Evolutionary conservation across 371 early-diverging fungal species (phyloP).

Genomic region (Lichtheimia ramosa): DNA sequence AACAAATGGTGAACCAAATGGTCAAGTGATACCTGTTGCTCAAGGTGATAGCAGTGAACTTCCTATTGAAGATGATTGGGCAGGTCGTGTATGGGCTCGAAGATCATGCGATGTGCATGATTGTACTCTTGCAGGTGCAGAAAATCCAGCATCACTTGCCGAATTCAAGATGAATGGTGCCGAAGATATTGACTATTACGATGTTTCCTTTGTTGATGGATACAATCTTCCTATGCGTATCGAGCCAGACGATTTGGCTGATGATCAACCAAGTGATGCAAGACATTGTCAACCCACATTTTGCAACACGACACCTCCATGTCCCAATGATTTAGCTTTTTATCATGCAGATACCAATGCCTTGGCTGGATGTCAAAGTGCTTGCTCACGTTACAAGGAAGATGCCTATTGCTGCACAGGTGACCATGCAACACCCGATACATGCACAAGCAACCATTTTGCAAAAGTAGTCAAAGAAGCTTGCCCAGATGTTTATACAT

Average conservation of each 20-base stretch:
- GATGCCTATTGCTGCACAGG: slow-evolving; percentile 33
- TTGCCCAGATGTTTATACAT: slow-evolving; percentile 40
- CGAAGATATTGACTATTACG: slow-evolving; percentile 34
- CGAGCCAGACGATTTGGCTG: slow-evolving; percentile 7
- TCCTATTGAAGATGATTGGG: slow-evolving; percentile 22
- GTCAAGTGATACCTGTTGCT: slow-evolving; percentile 9
- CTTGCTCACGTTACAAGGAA: slow-evolving; percentile 28
- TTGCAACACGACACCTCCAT: slow-evolving; percentile 15
- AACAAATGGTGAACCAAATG: slow-evolving; percentile 21
- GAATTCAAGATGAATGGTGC: slow-evolving; percentile 35
- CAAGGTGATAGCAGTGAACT: slow-evolving; percentile 4
- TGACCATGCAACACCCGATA: slow-evolving; percentile 13
- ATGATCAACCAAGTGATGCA: slow-evolving; percentile 7
- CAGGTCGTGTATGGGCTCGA: slow-evolving; percentile 38
- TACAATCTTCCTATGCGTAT: slow-evolving; percentile 38
- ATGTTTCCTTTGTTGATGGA: slow-evolving; percentile 48
- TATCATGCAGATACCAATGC: neutral
- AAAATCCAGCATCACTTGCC: slow-evolving; percentile 37
- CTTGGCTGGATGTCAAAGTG: slow-evolving; percentile 15
- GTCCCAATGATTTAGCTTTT: slow-evolving; percentile 13
- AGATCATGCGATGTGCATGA: slow-evolving; percentile 21
- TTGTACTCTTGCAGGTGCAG: slow-evolving; percentile 25
- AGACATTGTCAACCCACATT: slow-evolving; percentile 27
- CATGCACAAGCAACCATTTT: slow-evolving; percentile 22
- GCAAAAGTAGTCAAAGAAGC: slow-evolving; percentile 22